Evolutionary conservation across 2,329 filamentous ascomycete species (phyloP), one percentile per base, ranked within the genome.

Genomic region (Botrytis fabae): DNA sequence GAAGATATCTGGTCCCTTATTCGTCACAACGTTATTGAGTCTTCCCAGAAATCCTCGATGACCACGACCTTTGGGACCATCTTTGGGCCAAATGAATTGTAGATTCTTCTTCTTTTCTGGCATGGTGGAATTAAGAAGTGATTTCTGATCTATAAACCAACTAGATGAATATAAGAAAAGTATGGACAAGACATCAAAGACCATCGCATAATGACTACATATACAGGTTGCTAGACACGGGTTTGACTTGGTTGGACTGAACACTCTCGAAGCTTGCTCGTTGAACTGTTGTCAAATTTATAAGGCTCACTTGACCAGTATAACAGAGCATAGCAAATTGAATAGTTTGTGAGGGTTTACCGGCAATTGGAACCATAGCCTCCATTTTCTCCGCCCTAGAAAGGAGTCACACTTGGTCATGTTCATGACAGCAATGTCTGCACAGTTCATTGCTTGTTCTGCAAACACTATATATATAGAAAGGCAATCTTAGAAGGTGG

Each of bases 1-100:
- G 51, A 82, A 84, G 8, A 85, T 82, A 76, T 85, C 83, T 20
- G 83, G 83, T 1, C 83, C 83, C 72, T 80, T 82, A 51, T 80
- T 81, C 12, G 75, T 80, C 25, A 84, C 60, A 70, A 84, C 77
- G 64, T 85, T 82, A 32, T 78, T 77, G 32, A 84, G 63, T 32
- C 79, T 70, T 22, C 78, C 74, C 44, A 76, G 77, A 51, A 79
- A 79, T 5, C 79, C 79, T 40, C 79, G 76, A 60, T 71, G 75
- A 25, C 74, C 73, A 40, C 71, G 66, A 18, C 79, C 78, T 66
- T 76, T 77, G 10, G 64, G 74, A 1, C 77, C 77, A 74, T 80
- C 79, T 73, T 80, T 80, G 6, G 77, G 79, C 78, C 79, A 81
- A 35, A 80, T 78, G 59, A 79, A 77, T 62, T 77, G 75, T 22